Base-by-base conservation (phyloP, 1,284 basidiomycete species). In the Flammula alnicola region DNA sequence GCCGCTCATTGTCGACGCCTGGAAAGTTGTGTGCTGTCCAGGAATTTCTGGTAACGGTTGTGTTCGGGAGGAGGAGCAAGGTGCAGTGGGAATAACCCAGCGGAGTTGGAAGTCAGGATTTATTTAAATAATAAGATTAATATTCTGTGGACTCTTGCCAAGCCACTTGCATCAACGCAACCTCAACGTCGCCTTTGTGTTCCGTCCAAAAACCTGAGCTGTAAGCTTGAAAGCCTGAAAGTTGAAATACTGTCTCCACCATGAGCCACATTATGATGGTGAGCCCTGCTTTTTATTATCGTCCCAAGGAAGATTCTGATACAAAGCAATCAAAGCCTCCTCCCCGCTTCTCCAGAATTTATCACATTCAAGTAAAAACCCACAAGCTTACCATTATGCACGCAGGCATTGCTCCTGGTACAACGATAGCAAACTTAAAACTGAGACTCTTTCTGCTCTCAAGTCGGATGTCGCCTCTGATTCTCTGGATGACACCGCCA, bases 311-410 rank as follows among this genome's bases (percentile, higher is more conserved):
- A 32, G 8, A 32, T 32, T 9, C 12, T 11, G 30, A 32, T 12
- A 12, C 8, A 11, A 32, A 12, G 12, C 30, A 32, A 12, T 30
- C 12, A 16, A 11, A 32, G 30, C 30, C 30, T n/a, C 75, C 74
- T 20, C 70, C 64, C 23, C 65, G 68, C 51, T 44, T 65, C 9
- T 64, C 63, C 36, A 88, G 84, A 67, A 71, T 80, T 39, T 82
- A 83, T 66, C 81, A 87, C 38, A 62, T 91, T 14, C 72, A 81
- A 20, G 64, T 90, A 54, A 88, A 86, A 59, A 85, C 86, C 0
- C 85, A 89, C 69, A 87, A 79, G 58, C 68, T 86, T 44, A 83
- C 83, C 5, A 71, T 88, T 56, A 75, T 86, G 57, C 66, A 86
- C 50, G 80, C 83, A 3, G 73, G 59, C n/a, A 45, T 77, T 8